Evolutionary conservation across 441 rosid species (phyloP).

Genomic region (Euphorbia celastroides): DNA sequence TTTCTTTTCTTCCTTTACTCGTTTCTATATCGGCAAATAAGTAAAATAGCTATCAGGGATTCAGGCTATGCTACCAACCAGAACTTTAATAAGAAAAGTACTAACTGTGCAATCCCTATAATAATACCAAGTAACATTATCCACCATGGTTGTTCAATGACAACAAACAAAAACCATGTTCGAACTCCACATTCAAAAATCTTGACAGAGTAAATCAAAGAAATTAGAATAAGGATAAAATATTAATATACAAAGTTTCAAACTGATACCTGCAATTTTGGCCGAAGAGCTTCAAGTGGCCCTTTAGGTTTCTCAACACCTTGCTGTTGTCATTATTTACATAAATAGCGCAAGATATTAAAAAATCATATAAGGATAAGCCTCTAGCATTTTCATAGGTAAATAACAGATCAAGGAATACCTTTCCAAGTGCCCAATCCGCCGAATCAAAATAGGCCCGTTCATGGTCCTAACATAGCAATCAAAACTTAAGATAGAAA

Average conservation of each 20-base stretch:
- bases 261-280: slow-evolving; percentile 78
- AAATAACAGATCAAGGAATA: slow-evolving; percentile 22
- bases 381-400: slow-evolving; percentile 5
- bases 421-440: slow-evolving; percentile 99
- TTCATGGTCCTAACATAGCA: slow-evolving; percentile 73
- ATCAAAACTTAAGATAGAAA: slow-evolving; percentile 16
- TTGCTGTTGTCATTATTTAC: slow-evolving; percentile 56
- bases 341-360: slow-evolving; percentile 16
- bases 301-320: slow-evolving; percentile 98
- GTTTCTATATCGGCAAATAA: neutral
- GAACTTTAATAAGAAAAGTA: neutral
- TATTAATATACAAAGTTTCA: neutral
- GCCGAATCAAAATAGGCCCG: slow-evolving; percentile 99
- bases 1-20: neutral
- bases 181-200: neutral
- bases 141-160: neutral
- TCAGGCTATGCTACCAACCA: neutral
- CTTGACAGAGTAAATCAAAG: neutral
- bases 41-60: no score
- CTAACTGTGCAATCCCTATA: neutral
- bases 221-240: neutral
- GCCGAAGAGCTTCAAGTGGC: slow-evolving; percentile 98
- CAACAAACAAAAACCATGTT: neutral
- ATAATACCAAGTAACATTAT: neutral
- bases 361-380: neutral